phyloP scores from a whole-genome alignment of 352 stramenopile species.

The Globisporangium emineosum region DNA sequence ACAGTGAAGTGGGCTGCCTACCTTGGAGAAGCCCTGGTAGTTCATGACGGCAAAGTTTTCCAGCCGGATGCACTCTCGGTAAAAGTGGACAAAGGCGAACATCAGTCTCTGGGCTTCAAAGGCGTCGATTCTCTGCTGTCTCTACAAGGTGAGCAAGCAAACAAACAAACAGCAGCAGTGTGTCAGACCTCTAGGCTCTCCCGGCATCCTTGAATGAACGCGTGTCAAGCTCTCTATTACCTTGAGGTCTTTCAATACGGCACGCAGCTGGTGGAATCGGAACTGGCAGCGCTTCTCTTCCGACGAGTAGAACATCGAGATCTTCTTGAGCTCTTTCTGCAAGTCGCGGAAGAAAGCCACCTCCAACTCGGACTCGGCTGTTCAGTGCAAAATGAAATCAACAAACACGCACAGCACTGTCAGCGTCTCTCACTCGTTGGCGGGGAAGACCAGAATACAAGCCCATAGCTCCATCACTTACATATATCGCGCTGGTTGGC shows the following conservation, averaged over 20 bases:
- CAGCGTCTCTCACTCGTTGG: background rate
- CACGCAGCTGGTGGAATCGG: conserved; percentile 68
- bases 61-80: conserved; percentile 74
- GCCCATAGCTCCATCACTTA: conserved; percentile 19
- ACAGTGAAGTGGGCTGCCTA: conserved; percentile 8
- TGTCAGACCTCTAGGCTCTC: background rate
- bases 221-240: conserved; percentile 13
- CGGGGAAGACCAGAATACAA: background rate
- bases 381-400: background rate
- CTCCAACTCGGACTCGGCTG: conserved; percentile 66
- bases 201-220: background rate
- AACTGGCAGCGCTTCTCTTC: conserved; percentile 76
- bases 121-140: conserved; percentile 38
- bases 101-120: conserved; percentile 70
- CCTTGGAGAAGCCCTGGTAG: conserved; percentile 85
- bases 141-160: conserved; percentile 20
- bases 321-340: conserved; percentile 75
- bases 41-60: conserved; percentile 86
- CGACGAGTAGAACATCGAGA: conserved; percentile 69
- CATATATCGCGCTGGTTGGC: conserved; percentile 30
- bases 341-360: conserved; percentile 80
- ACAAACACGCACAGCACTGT: background rate
- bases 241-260: conserved; percentile 67
- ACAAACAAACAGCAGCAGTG: background rate
- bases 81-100: conserved; percentile 83